Evolutionary conservation across 345 rosid genomes (phyloP).

Genomic region (Linum usitatissimum): DNA sequence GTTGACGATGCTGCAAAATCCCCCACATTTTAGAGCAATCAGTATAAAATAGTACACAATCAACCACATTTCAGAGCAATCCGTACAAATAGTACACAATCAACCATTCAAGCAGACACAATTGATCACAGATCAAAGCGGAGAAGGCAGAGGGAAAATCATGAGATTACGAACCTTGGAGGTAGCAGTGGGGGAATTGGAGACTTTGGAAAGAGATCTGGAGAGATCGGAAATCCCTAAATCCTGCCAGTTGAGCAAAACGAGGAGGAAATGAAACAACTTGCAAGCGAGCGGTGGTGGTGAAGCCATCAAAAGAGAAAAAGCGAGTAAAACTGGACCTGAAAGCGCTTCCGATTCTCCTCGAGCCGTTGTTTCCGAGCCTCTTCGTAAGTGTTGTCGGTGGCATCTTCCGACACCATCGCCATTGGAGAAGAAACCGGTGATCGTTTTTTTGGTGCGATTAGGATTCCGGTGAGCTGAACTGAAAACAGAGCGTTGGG

Average conservation of each 20-base stretch:
- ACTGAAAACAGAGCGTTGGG: neutral
- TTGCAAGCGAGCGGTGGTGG: neutral
- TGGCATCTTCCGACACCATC: neutral
- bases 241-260: slow-evolving; percentile 16
- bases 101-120: neutral
- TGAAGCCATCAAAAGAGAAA: neutral
- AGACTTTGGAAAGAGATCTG: slow-evolving; percentile 9
- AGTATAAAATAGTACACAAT: too few relatives aligned
- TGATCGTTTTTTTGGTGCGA: neutral
- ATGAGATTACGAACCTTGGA: neutral
- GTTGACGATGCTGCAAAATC: slow-evolving; percentile 16
- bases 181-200: slow-evolving; percentile 23
- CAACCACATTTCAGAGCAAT: too few relatives aligned
- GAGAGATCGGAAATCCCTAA: slow-evolving; percentile 23
- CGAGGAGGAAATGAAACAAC: too few relatives aligned
- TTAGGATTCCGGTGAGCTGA: neutral
- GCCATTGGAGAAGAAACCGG: neutral
- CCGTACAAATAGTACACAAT: too few relatives aligned
- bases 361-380: slow-evolving; percentile 34
- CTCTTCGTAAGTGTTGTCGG: slow-evolving; percentile 30
- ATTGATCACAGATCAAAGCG: neutral
- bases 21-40: neutral
- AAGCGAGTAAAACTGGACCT: slow-evolving; percentile 16
- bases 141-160: neutral
- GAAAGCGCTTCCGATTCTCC: slow-evolving; percentile 35